These are phyloP conservation scores for Podaxis sp. DNA, from an alignment of 768 basidiomycete species.

Conservation along the genomic window DNA sequence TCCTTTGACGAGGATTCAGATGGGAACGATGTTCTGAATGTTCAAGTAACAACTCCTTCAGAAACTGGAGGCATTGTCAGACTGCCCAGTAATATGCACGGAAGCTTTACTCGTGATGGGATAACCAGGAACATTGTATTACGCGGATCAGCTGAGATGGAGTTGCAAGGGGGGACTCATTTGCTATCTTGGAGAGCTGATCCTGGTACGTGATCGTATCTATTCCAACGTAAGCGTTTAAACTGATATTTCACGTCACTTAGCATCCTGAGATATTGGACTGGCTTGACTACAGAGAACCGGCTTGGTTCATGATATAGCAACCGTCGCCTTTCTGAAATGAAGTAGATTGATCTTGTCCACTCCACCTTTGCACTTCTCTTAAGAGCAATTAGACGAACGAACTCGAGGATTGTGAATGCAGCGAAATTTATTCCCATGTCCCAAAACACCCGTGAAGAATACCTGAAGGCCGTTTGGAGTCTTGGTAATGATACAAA, in stretches of 20 bases:
- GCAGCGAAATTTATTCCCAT: no score
- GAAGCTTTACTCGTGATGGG: constrained; percentile 2
- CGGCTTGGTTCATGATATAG: no score
- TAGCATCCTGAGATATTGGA: background rate
- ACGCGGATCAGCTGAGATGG: constrained; percentile 1
- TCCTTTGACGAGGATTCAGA: constrained; percentile 14
- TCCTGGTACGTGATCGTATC: background rate
- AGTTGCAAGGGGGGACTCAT: constrained; percentile 8
- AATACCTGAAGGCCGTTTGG: no score
- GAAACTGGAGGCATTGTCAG: constrained; percentile 1
- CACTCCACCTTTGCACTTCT: no score
- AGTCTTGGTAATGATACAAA: no score
- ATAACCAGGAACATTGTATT: constrained; percentile 1
- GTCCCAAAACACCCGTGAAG: no score
- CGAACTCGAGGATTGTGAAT: no score
- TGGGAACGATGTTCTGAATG: constrained; percentile 4
- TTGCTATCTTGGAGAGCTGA: constrained; percentile 5
- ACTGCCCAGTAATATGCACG: constrained; percentile 6
- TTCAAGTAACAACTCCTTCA: constrained; percentile 2
- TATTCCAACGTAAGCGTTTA: background rate
- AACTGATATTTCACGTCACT: background rate
- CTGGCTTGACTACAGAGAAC: background rate
- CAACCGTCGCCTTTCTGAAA: no score
- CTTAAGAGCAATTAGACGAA: no score
- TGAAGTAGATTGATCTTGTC: no score